Conservation (phyloP, 1,139 yeast genomes). For the Magnusiomyces ingens region DNA sequence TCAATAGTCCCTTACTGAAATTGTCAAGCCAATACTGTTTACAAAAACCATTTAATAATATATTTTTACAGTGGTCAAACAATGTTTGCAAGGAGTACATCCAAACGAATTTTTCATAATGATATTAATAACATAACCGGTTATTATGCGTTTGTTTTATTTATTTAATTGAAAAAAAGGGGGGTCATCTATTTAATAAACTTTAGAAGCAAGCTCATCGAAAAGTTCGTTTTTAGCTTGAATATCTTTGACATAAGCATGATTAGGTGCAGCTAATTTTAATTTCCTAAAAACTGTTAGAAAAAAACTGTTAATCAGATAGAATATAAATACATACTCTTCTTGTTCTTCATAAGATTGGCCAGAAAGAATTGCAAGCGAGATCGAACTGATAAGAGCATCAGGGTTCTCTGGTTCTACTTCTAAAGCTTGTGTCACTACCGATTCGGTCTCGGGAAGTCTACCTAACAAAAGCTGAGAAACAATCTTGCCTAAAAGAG, state of each 20-base stretch:
- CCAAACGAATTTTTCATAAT: too few relatives aligned
- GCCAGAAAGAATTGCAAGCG: constrained; percentile 46
- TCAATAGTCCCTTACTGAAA: too few relatives aligned
- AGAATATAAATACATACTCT: constrained; percentile 4
- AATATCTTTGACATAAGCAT: constrained; percentile 46
- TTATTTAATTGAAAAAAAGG: background rate
- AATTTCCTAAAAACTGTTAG: constrained; percentile 28
- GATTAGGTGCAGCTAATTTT: constrained; percentile 41
- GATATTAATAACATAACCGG: too few relatives aligned
- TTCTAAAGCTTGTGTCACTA: constrained; percentile 40
- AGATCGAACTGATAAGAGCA: constrained; percentile 51
- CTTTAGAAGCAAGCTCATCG: constrained; percentile 50
- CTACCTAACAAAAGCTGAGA: constrained; percentile 43
- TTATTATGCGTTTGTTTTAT: too few relatives aligned
- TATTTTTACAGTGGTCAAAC: too few relatives aligned
- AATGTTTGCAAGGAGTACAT: too few relatives aligned
- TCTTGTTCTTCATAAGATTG: constrained; percentile 40
- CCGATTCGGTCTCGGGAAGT: constrained; percentile 42
- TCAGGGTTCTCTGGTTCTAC: constrained; percentile 41
- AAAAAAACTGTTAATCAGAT: background rate
- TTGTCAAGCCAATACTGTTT: too few relatives aligned
- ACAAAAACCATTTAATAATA: too few relatives aligned
- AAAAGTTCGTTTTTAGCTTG: constrained; percentile 49
- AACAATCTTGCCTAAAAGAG: constrained; percentile 42
- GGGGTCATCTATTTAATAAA: background rate